A percentile compares a stretch with the other conserved stretches of the same genome.
These are phyloP conservation scores for Alternaria conjuncta DNA, from an alignment of 2,329 filamentous ascomycete species.

Conservation along the genomic window DNA sequence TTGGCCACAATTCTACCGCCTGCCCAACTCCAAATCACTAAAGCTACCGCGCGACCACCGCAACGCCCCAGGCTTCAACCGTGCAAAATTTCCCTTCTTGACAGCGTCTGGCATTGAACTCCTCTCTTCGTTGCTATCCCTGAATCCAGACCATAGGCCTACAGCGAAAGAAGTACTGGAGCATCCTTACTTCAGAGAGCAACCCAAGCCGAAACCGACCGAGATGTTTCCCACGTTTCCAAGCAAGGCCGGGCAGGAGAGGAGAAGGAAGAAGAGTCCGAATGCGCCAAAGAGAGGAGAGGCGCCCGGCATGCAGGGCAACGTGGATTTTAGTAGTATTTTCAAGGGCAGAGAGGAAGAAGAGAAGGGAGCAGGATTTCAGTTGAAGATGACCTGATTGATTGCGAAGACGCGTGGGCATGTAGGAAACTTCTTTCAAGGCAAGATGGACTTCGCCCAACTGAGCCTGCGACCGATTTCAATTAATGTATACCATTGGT, in stretches of 20 bases:
- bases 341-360: conserved; percentile 58
- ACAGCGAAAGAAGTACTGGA: conserved; percentile 74
- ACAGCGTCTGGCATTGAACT: conserved; percentile 76
- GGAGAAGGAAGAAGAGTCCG: conserved; percentile 74
- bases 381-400: conserved; percentile 40
- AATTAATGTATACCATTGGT: not conserved
- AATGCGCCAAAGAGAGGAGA: conserved; percentile 83
- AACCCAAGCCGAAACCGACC: conserved; percentile 86
- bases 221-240: conserved; percentile 97
- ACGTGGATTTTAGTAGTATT: conserved; percentile 57
- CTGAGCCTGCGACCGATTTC: not conserved
- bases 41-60: conserved; percentile 61
- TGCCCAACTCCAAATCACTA: conserved; percentile 84
- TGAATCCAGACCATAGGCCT: conserved; percentile 77
- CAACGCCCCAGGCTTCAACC: conserved; percentile 61
- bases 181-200: conserved; percentile 86
- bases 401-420: not conserved
- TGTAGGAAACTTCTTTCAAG: not conserved
- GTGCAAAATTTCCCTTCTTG: conserved; percentile 80
- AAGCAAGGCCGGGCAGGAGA: conserved; percentile 91
- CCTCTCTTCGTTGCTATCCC: conserved; percentile 71
- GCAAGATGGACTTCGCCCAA: not conserved
- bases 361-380: conserved; percentile 57
- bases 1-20: conserved; percentile 85
- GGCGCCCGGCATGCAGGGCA: conserved; percentile 52